Conservation (phyloP, 768 basidiomycete species). For the Lactifluus subvellereus region DNA sequence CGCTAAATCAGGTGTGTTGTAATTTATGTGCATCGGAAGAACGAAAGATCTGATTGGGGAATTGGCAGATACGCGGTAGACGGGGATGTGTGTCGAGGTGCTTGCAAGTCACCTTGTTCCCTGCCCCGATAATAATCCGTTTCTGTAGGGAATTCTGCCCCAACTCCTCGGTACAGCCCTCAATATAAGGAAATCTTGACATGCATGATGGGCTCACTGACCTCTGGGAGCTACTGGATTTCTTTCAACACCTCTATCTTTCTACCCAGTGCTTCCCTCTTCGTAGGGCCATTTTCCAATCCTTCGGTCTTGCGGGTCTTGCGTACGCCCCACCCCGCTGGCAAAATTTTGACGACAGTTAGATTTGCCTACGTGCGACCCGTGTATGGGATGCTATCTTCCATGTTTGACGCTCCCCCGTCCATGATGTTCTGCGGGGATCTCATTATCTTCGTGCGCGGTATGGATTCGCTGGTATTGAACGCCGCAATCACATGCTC, state of each 20-base stretch:
- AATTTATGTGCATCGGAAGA: neutral
- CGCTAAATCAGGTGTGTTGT: neutral
- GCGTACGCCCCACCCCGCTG: neutral
- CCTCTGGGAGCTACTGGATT: neutral
- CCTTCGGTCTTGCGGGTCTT: neutral
- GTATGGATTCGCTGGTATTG: neutral
- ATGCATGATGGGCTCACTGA: neutral
- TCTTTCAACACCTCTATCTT: neutral
- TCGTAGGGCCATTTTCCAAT: neutral
- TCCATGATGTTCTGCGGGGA: too few species aligned
- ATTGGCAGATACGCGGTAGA: neutral
- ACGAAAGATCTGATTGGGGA: neutral
- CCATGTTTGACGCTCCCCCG: neutral
- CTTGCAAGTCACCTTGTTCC: neutral
- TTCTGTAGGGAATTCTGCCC: neutral
- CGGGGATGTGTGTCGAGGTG: neutral
- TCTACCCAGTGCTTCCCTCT: neutral
- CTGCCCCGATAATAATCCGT: neutral
- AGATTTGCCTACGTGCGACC: neutral
- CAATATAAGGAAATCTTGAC: neutral
- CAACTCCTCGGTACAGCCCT: neutral
- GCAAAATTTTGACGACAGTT: neutral
- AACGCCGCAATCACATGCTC: conserved; percentile 2
- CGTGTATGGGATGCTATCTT: neutral
- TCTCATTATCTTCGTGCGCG: neutral